Evolutionary conservation across 2,329 filamentous ascomycete species (phyloP).

Genomic region (Orbilia oligospora): DNA sequence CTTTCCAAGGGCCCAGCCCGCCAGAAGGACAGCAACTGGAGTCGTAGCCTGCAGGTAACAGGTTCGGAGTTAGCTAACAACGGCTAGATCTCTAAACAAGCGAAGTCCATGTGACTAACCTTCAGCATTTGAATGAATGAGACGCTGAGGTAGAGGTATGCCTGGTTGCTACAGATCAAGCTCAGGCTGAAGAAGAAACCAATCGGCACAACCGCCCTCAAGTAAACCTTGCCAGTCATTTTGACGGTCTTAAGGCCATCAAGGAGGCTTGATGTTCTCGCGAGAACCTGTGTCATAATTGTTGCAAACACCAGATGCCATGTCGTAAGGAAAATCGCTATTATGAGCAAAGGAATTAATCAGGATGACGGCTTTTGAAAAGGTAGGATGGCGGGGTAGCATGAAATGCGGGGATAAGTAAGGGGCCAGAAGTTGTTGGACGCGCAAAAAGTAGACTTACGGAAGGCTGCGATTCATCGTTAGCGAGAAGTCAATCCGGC

Average conservation of each 20-base stretch:
- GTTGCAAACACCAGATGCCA: conserved; percentile 96
- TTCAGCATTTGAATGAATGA: conserved; percentile 99
- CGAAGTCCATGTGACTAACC: conserved; percentile 69
- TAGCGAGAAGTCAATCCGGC: conserved; percentile 62
- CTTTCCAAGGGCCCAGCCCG: conserved; percentile 89
- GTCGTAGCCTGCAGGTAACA: conserved; percentile 80
- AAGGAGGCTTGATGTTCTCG: conserved; percentile 87
- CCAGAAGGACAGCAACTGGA: conserved; percentile 90
- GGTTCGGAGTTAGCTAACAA: neutral
- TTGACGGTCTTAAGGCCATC: conserved; percentile 96
- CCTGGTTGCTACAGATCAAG: conserved; percentile 95
- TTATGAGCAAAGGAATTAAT: neutral
- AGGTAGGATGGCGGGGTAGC: conserved; percentile 13
- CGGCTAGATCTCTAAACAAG: neutral
- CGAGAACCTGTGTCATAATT: conserved; percentile 92
- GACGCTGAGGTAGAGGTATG: conserved; percentile 94
- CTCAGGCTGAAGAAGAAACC: conserved; percentile 95
- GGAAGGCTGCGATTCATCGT: conserved; percentile 67
- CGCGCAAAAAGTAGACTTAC: conserved; percentile 66
- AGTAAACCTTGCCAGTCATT: conserved; percentile 94
- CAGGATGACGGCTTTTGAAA: neutral
- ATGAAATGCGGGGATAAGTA: neutral
- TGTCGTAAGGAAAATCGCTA: conserved; percentile 82
- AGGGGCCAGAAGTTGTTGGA: neutral
- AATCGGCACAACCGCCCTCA: conserved; percentile 93